These are phyloP conservation scores for Zygnema cylindricum DNA, from an alignment of 139 green algal species.

Conservation along the genomic window DNA sequence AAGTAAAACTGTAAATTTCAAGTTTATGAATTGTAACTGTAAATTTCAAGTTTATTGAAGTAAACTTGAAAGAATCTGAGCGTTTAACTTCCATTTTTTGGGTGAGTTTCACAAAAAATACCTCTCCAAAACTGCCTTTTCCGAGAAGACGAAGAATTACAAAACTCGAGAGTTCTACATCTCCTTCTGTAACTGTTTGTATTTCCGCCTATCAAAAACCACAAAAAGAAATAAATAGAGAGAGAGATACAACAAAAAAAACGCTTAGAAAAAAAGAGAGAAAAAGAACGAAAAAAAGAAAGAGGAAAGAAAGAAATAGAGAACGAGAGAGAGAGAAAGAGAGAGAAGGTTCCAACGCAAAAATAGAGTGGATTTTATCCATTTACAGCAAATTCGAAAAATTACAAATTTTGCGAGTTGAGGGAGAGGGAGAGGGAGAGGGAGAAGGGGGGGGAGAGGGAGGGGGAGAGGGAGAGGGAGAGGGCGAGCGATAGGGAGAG, in stretches of 20 bases:
- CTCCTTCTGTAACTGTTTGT: not conserved
- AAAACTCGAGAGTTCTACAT: slow-evolving; percentile 76
- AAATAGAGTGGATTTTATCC: not conserved
- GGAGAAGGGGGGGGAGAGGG: no score
- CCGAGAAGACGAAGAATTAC: slow-evolving; percentile 90
- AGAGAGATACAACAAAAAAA: not conserved
- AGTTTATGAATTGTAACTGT: no score
- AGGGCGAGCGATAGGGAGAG: no score
- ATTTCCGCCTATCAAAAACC: not conserved
- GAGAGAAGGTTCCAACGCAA: not conserved
- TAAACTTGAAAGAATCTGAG: no score
- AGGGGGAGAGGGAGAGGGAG: no score
- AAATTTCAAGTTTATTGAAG: no score
- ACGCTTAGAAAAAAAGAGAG: not conserved
- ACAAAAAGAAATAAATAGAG: not conserved
- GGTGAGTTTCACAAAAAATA: no score
- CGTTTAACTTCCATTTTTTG: no score
- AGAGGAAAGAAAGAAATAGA: not conserved
- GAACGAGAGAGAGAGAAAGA: not conserved
- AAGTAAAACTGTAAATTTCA: no score
- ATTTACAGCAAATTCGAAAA: not conserved
- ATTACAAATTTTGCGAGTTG: no score
- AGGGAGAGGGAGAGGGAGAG: not conserved
- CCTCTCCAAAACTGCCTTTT: slow-evolving; percentile 95
- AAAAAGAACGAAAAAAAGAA: not conserved